These are phyloP conservation scores for Didymellaceae sp. DNA, from an alignment of 2,329 filamentous ascomycete genomes.

Conservation along the genomic window DNA sequence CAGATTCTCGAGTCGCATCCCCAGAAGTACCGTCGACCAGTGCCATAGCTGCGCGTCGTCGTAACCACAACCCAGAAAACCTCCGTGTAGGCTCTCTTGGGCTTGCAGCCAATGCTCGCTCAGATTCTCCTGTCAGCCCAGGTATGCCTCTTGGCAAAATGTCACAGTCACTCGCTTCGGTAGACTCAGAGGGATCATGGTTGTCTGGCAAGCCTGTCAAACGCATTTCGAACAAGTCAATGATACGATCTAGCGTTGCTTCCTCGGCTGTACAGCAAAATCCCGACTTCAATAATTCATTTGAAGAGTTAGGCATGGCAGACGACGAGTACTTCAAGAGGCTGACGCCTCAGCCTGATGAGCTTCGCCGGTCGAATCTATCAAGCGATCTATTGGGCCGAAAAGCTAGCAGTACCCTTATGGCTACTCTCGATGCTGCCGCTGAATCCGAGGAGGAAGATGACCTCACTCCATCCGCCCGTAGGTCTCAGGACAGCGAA, in stretches of 20 bases:
- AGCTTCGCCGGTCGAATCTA: constrained; percentile 43
- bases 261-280: constrained; percentile 52
- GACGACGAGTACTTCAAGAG: constrained; percentile 78
- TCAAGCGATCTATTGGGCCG: constrained; percentile 34
- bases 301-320: constrained; percentile 69
- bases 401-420: constrained; percentile 55
- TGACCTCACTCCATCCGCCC: constrained; percentile 25
- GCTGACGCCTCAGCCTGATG: constrained; percentile 56
- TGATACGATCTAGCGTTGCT: constrained; percentile 55
- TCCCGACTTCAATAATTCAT: constrained; percentile 64
- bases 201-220: constrained; percentile 75
- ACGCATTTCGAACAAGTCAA: constrained; percentile 54
- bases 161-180: constrained; percentile 87
- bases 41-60: constrained; percentile 50
- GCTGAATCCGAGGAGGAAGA: constrained; percentile 53
- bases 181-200: constrained; percentile 97
- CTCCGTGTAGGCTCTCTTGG: constrained; percentile 35
- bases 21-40: constrained; percentile 66
- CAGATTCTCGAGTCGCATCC: constrained; percentile 80
- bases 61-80: constrained; percentile 48
- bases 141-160: constrained; percentile 50
- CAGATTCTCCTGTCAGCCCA: constrained; percentile 52
- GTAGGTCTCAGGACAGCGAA: constrained; percentile 43
- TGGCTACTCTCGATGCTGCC: constrained; percentile 43
- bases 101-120: constrained; percentile 38